phyloP scores from a whole-genome alignment of 805 yeast genomes.

The Kluyveromyces wickerhamii region DNA sequence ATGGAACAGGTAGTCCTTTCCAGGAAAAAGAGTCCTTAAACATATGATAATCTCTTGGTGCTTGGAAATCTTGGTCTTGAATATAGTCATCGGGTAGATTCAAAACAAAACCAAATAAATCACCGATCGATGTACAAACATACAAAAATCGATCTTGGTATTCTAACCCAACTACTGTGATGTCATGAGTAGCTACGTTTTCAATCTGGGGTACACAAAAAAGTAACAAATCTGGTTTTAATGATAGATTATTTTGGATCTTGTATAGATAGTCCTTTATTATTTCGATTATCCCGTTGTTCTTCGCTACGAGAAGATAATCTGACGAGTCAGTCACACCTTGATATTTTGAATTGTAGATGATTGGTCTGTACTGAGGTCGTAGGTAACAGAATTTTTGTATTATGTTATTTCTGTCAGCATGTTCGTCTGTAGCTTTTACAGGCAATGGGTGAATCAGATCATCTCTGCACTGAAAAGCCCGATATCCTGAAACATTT shows the following conservation, averaged over 20 bases:
- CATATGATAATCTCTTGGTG: not conserved
- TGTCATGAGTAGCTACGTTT: conserved; percentile 9
- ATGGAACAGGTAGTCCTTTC: conserved; percentile 11
- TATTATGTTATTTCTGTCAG: conserved; percentile 14
- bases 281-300: conserved; percentile 25
- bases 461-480: conserved; percentile 14
- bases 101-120: conserved; percentile 17
- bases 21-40: conserved; percentile 9
- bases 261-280: conserved; percentile 18
- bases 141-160: conserved; percentile 21
- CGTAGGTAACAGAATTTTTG: conserved; percentile 23
- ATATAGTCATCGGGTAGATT: conserved; percentile 21
- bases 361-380: conserved; percentile 12
- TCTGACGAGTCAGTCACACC: conserved; percentile 17
- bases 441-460: conserved; percentile 9
- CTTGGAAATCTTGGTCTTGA: conserved; percentile 10
- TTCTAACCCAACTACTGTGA: conserved; percentile 18
- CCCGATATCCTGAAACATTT: conserved; percentile 17
- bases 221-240: conserved; percentile 17
- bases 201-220: conserved; percentile 18
- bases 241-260: conserved; percentile 5
- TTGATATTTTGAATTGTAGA: conserved; percentile 4
- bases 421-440: conserved; percentile 5
- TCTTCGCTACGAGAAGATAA: conserved; percentile 23
- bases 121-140: conserved; percentile 21